phyloP scores from a whole-genome alignment of 495 filamentous ascomycete genomes.

The Lineolata rhizophorae region DNA sequence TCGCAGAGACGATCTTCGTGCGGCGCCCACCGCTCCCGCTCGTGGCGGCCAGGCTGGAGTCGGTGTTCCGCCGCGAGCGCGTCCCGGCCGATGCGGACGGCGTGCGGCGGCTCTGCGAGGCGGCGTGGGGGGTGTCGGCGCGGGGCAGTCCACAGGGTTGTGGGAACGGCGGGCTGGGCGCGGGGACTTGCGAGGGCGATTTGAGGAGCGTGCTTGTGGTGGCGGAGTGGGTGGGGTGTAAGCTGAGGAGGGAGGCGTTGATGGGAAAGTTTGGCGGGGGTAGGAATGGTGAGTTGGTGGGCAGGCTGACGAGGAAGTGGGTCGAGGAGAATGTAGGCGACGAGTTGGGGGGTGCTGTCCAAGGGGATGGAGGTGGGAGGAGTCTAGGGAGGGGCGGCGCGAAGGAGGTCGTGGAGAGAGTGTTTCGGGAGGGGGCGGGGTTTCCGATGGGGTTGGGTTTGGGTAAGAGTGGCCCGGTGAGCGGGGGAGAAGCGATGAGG shows the following conservation, averaged over 20 bases:
- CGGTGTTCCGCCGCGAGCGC: slow-evolving; percentile 67
- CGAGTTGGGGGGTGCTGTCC: slow-evolving; percentile 49
- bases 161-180: slow-evolving; percentile 27
- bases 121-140: slow-evolving; percentile 65
- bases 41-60: slow-evolving; percentile 61
- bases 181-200: slow-evolving; percentile 60
- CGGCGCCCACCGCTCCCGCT: slow-evolving; percentile 73
- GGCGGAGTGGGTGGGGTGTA: slow-evolving; percentile 81
- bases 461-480: slow-evolving; percentile 7
- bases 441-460: slow-evolving; percentile 33
- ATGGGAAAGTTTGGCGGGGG: too few relatives aligned
- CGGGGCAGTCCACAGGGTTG: too few relatives aligned
- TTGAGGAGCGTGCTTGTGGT: slow-evolving; percentile 83
- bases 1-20: slow-evolving; percentile 87
- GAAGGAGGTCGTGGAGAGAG: slow-evolving; percentile 62
- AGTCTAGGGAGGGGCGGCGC: slow-evolving; percentile 56
- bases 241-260: slow-evolving; percentile 32
- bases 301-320: slow-evolving; percentile 52
- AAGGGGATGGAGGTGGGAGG: too few relatives aligned
- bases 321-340: slow-evolving; percentile 56
- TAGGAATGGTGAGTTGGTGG: too few relatives aligned
- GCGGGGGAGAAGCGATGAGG: slow-evolving; percentile 6
- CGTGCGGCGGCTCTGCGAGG: slow-evolving; percentile 74
- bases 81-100: slow-evolving; percentile 71
- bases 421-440: slow-evolving; percentile 73